phyloP scores from a whole-genome alignment of 2,329 filamentous ascomycete genomes.

The Diaporthe aspalathi region DNA sequence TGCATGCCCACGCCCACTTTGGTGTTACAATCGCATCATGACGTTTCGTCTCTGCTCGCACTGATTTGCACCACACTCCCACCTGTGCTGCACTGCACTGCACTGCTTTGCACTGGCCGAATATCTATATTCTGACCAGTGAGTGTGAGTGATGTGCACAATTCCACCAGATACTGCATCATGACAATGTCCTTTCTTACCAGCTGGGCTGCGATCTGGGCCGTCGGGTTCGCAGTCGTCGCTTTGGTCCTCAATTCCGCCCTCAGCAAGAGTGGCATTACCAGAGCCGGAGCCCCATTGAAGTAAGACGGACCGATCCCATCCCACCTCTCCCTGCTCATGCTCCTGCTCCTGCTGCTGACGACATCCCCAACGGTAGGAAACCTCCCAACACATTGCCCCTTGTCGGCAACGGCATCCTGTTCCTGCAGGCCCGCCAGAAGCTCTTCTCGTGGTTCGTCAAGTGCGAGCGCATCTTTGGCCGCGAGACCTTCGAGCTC shows the following conservation, averaged over 20 bases:
- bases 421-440: constrained; percentile 70
- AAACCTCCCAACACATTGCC: constrained; percentile 64
- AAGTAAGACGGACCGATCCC: constrained; percentile 34
- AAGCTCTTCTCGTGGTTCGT: constrained; percentile 73
- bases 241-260: constrained; percentile 33
- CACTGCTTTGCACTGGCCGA: background rate
- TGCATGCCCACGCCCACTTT: background rate
- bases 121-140: background rate
- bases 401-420: constrained; percentile 69
- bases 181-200: constrained; percentile 32
- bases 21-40: constrained; percentile 9
- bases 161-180: background rate
- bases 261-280: constrained; percentile 38
- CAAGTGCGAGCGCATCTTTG: constrained; percentile 65
- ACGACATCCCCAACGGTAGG: constrained; percentile 45
- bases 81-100: too few relatives aligned
- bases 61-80: background rate
- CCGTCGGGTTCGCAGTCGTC: constrained; percentile 22
- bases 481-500: constrained; percentile 71
- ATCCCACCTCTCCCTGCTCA: background rate
- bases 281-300: constrained; percentile 39
- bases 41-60: background rate
- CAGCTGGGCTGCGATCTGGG: constrained; percentile 22
- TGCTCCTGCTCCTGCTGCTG: too few relatives aligned
- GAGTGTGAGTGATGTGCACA: constrained; percentile 2